Percentiles rank a stretch among this genome's conserved stretches.
Evolutionary conservation across 306 rosid species (phyloP).

Genomic region (Pterocarpus macrocarpus): DNA sequence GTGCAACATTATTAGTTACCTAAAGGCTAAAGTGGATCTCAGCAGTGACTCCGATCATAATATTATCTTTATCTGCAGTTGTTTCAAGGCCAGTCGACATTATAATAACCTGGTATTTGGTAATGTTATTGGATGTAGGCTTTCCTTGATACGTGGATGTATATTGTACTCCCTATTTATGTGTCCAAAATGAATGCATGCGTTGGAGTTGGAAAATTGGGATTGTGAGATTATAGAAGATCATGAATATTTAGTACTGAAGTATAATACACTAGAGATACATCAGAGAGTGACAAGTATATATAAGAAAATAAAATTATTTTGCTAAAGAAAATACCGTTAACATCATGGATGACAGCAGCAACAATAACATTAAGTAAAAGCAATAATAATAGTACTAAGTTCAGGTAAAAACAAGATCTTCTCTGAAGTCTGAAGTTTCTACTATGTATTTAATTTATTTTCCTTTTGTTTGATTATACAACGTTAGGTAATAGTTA

Average conservation of each 20-base stretch:
- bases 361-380: not conserved
- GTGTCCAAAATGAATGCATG: constrained; percentile 36
- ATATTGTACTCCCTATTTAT: constrained; percentile 27
- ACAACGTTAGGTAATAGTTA: not conserved
- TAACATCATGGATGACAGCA: not conserved
- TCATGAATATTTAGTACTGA: not conserved
- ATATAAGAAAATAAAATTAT: not conserved
- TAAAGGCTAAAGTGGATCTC: constrained; percentile 43
- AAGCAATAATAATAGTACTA: not conserved
- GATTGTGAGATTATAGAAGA: too few relatives aligned
- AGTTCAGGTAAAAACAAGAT: not conserved
- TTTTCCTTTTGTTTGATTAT: not conserved
- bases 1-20: constrained; percentile 35
- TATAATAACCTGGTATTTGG: constrained; percentile 32
- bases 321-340: not conserved
- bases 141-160: constrained; percentile 20
- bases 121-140: constrained; percentile 27
- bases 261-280: not conserved
- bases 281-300: not conserved
- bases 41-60: constrained; percentile 40
- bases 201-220: constrained; percentile 9
- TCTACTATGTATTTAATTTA: not conserved
- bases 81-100: constrained; percentile 41
- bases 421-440: not conserved
- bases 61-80: constrained; percentile 35